Evolutionary conservation across 2,329 filamentous ascomycete species (phyloP), one percentile per base, ranked within the genome.

Genomic region (Verticillium klebahnii): DNA sequence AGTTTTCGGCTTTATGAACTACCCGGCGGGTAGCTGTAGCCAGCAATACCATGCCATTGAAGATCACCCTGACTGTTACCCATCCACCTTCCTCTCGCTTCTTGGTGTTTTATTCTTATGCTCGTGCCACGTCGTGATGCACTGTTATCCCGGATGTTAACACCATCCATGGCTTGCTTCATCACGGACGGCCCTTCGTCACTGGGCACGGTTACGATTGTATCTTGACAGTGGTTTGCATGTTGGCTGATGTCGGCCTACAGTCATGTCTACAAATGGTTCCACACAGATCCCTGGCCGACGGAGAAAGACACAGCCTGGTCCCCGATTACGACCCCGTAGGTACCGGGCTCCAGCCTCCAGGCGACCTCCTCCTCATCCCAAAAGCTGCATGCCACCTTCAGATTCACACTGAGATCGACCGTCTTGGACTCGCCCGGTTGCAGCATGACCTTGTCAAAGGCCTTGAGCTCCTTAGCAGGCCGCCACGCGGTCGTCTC

Each of bases 21-120:
- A 60, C 61, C 36, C 54, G 25, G 40, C 58, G 40, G 40, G 31
- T 23, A 50, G 61, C 61, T 59, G 64, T 61, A 66, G 64, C 61
- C 65, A 66, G 63, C 64, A 66, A 66, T 66, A 66, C 64, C 64
- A 66, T 63, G 61, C 60, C 63, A 63, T 66, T 66, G 64, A 66
- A 65, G 60, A 60, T 63, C 58, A 64, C 59, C 62, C 64, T 63
- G 64, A 58, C 6, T 36, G 34, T 39, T 50, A 31, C 15, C 19
- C 55, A 25, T 23, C n/a, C n/a, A 23, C 40, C 19, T 23, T 19
- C 12, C n/a, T 23, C 12, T 19, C 45, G 2, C 11, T 45, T 1
- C 39, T 45, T n/a, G 9, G 7, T 14, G 19, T 2, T 14, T n/a
- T 25, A 19, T 36, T 5, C 45, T 14, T 23, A 5, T 52, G 19